Evolutionary conservation across 2,329 filamentous ascomycete species (phyloP).

Genomic region (Tolypocladium capitatum): DNA sequence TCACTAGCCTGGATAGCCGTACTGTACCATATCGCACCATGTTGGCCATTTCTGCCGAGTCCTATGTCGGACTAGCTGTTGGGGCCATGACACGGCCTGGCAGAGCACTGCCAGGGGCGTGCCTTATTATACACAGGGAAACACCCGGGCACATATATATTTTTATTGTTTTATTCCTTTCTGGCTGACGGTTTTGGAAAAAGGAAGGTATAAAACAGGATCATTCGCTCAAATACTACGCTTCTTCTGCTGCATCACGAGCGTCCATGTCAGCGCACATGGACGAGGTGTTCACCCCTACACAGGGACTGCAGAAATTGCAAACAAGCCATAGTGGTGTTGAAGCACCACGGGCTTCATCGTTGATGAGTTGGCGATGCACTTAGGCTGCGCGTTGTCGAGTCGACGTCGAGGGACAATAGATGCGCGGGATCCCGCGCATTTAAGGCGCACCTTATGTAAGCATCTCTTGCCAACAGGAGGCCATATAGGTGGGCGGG

Average conservation of each 20-base stretch:
- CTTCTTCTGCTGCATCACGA: neutral
- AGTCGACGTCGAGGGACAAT: no score
- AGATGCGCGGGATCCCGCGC: no score
- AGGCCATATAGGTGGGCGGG: no score
- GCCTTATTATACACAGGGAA: conserved; percentile 4
- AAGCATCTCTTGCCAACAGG: no score
- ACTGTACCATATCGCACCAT: conserved; percentile 1
- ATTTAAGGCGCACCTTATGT: no score
- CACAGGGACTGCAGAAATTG: neutral
- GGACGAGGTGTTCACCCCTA: neutral
- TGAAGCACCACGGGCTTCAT: neutral
- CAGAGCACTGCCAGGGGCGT: conserved; percentile 1
- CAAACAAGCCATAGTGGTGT: neutral
- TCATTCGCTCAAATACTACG: neutral
- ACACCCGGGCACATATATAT: neutral
- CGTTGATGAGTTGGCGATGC: neutral
- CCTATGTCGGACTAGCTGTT: neutral
- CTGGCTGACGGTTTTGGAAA: neutral
- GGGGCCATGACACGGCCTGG: conserved; percentile 1
- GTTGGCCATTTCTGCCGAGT: neutral
- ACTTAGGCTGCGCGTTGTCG: neutral
- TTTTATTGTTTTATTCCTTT: neutral
- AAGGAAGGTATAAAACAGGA: neutral
- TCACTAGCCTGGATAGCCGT: neutral
- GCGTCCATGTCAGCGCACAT: neutral